Conservation (phyloP, 2,329 filamentous ascomycete species). For the Camillea tinctor region DNA sequence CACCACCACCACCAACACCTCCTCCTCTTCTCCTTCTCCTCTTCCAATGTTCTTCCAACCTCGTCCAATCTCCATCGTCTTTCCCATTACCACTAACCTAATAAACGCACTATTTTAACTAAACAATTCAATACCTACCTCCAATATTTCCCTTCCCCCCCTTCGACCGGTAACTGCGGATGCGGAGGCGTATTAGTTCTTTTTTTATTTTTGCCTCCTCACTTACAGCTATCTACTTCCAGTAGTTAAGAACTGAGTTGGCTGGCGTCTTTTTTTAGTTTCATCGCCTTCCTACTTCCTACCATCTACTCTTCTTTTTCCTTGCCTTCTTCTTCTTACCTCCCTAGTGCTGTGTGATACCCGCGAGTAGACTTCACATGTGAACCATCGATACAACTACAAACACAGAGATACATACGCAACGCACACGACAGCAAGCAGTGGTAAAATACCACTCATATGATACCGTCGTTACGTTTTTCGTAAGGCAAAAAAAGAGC, state of each 20-base stretch:
- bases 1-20: no score
- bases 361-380: not conserved
- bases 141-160: not conserved
- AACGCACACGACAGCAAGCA: no score
- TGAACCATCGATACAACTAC: not conserved
- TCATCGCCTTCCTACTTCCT: not conserved
- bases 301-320: not conserved
- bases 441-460: not conserved
- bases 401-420: no score
- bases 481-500: not conserved
- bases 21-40: no score
- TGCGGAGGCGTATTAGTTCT: not conserved
- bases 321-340: conserved; percentile 11
- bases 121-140: no score
- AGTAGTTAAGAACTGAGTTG: not conserved
- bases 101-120: no score
- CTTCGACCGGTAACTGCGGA: not conserved
- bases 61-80: not conserved
- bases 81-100: not conserved
- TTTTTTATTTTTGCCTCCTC: no score
- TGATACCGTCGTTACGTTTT: not conserved
- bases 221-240: not conserved
- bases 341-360: not conserved
- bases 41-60: no score
- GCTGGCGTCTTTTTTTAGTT: not conserved